Percentiles rank a stretch among this genome's conserved stretches.
Evolutionary conservation across 495 filamentous ascomycete genomes (phyloP).

Genomic region (Trichoderma gamsii): DNA sequence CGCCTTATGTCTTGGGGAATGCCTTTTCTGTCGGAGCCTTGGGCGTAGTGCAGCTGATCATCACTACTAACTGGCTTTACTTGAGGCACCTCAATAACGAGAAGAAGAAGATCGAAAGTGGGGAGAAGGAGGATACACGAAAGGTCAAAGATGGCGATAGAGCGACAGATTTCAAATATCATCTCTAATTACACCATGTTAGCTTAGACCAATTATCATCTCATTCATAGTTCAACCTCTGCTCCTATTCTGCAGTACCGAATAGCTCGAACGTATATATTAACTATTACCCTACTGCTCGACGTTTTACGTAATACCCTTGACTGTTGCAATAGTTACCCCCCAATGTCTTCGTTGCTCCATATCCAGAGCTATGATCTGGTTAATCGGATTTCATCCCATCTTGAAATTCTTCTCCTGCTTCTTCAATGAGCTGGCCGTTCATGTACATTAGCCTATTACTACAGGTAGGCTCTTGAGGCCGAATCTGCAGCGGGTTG

Average conservation of each 20-base stretch:
- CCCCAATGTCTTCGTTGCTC: too few species aligned
- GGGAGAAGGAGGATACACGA: conserved; percentile 38
- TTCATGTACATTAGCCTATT: too few species aligned
- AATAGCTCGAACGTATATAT: background rate
- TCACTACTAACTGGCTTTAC: conserved; percentile 37
- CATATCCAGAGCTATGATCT: too few species aligned
- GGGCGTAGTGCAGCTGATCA: conserved; percentile 34
- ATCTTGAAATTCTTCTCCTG: too few species aligned
- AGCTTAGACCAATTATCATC: background rate
- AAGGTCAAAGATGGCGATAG: conserved; percentile 42
- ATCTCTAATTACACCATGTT: conserved; percentile 27
- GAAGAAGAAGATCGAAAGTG: conserved; percentile 38
- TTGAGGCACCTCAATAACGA: conserved; percentile 33
- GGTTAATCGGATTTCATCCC: too few species aligned
- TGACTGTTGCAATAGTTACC: too few species aligned
- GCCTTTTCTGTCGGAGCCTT: conserved; percentile 42
- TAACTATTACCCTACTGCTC: too few species aligned
- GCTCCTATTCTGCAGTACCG: background rate
- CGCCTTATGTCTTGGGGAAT: conserved; percentile 48
- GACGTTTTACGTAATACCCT: too few species aligned
- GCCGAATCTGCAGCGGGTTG: too few species aligned
- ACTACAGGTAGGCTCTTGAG: too few species aligned
- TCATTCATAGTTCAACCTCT: background rate
- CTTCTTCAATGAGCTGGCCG: too few species aligned
- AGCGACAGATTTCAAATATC: conserved; percentile 45